Evolutionary conservation across 2,329 filamentous ascomycete genomes (phyloP), one percentile per base, ranked within the genome.

Genomic region (Fusarium mundagurra): DNA sequence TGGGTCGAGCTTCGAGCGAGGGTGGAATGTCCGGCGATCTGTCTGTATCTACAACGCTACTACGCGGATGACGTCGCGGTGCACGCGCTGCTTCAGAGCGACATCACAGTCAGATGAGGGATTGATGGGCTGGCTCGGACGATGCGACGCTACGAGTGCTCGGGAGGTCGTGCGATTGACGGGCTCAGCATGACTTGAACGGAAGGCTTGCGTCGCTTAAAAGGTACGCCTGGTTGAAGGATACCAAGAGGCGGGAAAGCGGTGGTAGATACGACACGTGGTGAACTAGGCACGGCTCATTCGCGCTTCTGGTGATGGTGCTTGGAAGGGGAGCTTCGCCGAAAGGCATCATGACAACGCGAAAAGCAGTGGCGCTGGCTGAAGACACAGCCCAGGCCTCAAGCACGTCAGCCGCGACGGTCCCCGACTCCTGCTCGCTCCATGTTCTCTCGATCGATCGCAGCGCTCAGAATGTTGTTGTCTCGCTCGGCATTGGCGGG

Each of bases 21-120:
- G 59, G 80, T 86, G 41, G 85, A 86, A 73, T 82, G 82, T 48
- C 83, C 82, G 41, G 78, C 84, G n/a, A 86, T 86, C 47, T 78
- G 78, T 64, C 68, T 66, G 18, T 86, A 86, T 48, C 67, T 86
- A 8, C 73, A 41, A 6, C 61, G 74, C 6, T 74, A 83, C 77
- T 81, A 85, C 27, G 27, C 45, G 27, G 71, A 38, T 0, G 71
- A 82, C 29, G 9, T 1, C 18, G 70, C 69, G 0, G 27, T 85
- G 47, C 80, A 80, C 20, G 76, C 66, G 3, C 80, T 84, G 5
- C 79, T 85, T 61, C 77, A 76, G 4, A 78, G 75, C 3, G 11
- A 50, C 91, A 77, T 80, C 9, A 24, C 43, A 9, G 17, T 29
- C 3, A 4, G 18, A 24, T 50, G 2, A 63, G 1, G 2, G n/a